A percentile compares a stretch with the other conserved stretches of the same genome.
Conservation (phyloP, 345 rosid genomes). For the Limnanthes douglasii region DNA sequence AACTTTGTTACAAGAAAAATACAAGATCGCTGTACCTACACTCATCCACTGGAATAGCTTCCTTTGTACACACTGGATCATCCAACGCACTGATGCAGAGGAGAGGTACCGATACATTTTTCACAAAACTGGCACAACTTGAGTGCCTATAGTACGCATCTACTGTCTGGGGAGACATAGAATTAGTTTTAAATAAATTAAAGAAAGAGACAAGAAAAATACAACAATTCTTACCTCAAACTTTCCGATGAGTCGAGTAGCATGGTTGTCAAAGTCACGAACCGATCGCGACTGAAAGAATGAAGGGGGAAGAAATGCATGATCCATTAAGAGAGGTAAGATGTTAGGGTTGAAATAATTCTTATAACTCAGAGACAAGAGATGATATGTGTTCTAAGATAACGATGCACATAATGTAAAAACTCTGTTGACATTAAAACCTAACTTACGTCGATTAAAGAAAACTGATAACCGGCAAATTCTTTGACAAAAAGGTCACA, state of each 20-base stretch:
- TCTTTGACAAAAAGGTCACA: no score
- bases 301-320: constrained; percentile 5
- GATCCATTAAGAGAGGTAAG: no score
- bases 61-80: constrained; percentile 83
- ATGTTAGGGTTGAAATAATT: no score
- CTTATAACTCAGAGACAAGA: no score
- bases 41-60: constrained; percentile 97
- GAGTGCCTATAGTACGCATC: constrained; percentile 77
- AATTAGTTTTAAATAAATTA: not conserved
- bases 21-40: no score
- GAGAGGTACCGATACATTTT: constrained; percentile 54
- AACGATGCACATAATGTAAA: no score
- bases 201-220: not conserved
- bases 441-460: no score
- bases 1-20: no score
- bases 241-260: constrained; percentile 74
- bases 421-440: no score
- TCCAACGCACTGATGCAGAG: constrained; percentile 84
- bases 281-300: constrained; percentile 56
- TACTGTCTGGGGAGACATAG: constrained; percentile 44
- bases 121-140: constrained; percentile 54
- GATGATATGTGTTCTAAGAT: no score
- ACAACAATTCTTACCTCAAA: constrained; percentile 44
- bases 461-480: no score
- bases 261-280: constrained; percentile 72